Evolutionary conservation across 139 green algal genomes (phyloP), one percentile per base, ranked within the genome.

Genomic region (Raphidocelis subcapitata): DNA sequence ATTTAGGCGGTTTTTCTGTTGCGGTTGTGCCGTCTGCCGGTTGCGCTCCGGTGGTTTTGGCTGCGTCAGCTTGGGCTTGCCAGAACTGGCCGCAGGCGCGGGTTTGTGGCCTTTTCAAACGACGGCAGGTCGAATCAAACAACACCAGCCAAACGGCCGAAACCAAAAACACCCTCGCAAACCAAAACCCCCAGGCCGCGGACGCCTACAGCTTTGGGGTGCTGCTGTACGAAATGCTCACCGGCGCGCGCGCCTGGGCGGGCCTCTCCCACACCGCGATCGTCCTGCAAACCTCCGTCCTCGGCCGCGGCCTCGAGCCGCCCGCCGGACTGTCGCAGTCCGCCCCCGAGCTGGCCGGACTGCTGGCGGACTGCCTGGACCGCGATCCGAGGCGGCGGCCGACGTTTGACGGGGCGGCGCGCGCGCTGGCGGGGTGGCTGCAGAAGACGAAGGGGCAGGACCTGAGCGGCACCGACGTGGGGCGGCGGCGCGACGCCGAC

Each of bases 211-310:
- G 51, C 0, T 78, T 62, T 21, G 72, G 72, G 1, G 79, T 85
- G 31, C 65, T 79, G 61, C 74, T 81, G 15, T 82, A 69, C 69
- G 74, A 85, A 59, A 78, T 78, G 72, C 26, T 72, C 12, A 78
- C 72, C 32, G 72, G 78, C 35, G 41, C 37, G 3, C 54, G 62
- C 16, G 62, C 71, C 54, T 76, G 65, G 54, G 47, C 52, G 3
- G 72, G 55, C 33, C 36, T 80, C 12, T 16, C 3, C 24, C 23
- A 37, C 33, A 28, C 66, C 47, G 66, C 29, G 24, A 20, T 41
- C 24, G 28, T 47, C 14, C 46, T 26, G 21, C 32, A 49, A 0
- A 35, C 35, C 14, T 3, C 66, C 10, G 33, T 37, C 2, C 23
- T 44, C 32, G 18, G n/a, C 3, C 12, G 28, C 4, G 5, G n/a